Evolutionary conservation across 805 yeast genomes (phyloP).

Genomic region (Peterozyma xylosa): DNA sequence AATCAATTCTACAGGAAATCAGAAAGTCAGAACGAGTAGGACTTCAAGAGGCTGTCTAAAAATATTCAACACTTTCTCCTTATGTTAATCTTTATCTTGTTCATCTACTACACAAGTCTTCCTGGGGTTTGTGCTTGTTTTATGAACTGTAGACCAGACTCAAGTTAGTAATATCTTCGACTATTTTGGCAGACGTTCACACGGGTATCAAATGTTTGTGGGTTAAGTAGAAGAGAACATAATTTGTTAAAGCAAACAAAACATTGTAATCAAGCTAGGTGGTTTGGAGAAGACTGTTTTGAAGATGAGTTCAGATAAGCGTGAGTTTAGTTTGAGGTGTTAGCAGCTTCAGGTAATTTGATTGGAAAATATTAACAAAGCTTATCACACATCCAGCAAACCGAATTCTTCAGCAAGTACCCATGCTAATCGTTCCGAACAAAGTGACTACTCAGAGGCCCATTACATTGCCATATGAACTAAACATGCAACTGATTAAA

Average conservation of each 20-base stretch:
- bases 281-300: no score
- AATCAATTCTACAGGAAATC: not conserved
- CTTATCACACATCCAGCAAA: not conserved
- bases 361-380: not conserved
- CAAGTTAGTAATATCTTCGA: not conserved
- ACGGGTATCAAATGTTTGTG: not conserved
- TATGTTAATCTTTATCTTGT: no score
- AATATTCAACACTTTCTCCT: no score
- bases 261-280: no score
- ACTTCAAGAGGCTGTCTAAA: no score
- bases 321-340: not conserved
- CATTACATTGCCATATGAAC: slow-evolving; percentile 6
- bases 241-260: no score
- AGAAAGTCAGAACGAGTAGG: no score
- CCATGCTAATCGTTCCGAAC: slow-evolving; percentile 6
- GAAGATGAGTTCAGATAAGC: not conserved
- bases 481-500: not conserved
- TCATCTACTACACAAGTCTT: no score
- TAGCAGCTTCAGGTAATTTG: not conserved
- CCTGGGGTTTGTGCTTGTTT: no score
- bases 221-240: not conserved
- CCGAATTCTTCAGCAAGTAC: slow-evolving; percentile 6
- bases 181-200: not conserved
- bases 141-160: no score
- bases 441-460: slow-evolving; percentile 5